These are phyloP conservation scores for Gamsiella multidivaricata DNA, from an alignment of 192 early-diverging fungal genomes.

Conservation along the genomic window DNA sequence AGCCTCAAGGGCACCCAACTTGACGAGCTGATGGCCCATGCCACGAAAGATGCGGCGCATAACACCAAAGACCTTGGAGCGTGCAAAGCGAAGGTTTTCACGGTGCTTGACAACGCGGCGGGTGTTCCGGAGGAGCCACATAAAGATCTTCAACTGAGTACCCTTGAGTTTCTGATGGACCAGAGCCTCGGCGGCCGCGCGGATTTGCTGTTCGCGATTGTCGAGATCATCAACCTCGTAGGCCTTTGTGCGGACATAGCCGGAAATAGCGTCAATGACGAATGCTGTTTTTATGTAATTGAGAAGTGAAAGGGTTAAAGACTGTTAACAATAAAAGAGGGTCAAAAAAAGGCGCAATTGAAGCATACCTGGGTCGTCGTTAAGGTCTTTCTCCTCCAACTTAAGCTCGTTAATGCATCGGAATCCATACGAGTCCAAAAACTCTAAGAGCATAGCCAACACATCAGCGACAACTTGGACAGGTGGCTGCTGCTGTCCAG, in stretches of 20 bases:
- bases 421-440: constrained; percentile 51
- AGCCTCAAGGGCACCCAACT: constrained; percentile 27
- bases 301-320: not conserved
- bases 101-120: constrained; percentile 52
- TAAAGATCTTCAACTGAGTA: constrained; percentile 33
- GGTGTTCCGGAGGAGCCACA: constrained; percentile 51
- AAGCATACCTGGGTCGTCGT: constrained; percentile 47
- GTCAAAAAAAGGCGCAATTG: not conserved
- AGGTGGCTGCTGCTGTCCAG: constrained; percentile 32
- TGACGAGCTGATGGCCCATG: constrained; percentile 43
- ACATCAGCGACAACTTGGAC: constrained; percentile 50
- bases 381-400: constrained; percentile 45
- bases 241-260: constrained; percentile 44
- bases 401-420: constrained; percentile 53
- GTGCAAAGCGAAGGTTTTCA: constrained; percentile 49
- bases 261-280: constrained; percentile 40
- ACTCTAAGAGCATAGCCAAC: constrained; percentile 45
- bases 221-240: constrained; percentile 50
- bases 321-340: too few relatives aligned
- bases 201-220: constrained; percentile 44
- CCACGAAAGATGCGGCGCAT: constrained; percentile 52
- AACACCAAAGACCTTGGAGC: constrained; percentile 52
- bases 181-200: constrained; percentile 40
- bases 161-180: constrained; percentile 52
- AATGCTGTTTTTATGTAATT: constrained; percentile 7